phyloP scores from a whole-genome alignment of 371 early-diverging fungal genomes.

The Mucor ambiguus region DNA sequence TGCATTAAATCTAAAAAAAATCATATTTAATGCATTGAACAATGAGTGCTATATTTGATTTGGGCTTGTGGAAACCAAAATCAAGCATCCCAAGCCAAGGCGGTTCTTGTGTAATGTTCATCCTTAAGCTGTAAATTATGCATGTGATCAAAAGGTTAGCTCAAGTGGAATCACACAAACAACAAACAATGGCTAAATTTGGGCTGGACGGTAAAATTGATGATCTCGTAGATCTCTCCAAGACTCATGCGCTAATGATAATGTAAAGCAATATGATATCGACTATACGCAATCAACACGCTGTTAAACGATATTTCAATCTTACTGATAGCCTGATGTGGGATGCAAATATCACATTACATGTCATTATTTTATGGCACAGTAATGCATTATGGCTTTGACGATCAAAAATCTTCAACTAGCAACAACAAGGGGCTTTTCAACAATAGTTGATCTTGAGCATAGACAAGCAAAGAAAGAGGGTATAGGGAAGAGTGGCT shows the following conservation, averaged over 20 bases:
- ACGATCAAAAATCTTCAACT: background rate
- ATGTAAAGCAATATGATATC: background rate
- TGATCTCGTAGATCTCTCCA: background rate
- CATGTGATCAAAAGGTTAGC: background rate
- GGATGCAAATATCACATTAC: background rate
- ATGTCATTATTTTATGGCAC: background rate
- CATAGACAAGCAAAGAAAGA: background rate
- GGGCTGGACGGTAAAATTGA: background rate
- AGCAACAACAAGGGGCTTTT: background rate
- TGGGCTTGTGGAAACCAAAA: background rate
- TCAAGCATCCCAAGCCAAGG: background rate
- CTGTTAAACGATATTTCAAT: background rate
- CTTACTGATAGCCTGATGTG: too few species aligned
- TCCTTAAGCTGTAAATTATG: background rate
- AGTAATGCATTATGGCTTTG: background rate
- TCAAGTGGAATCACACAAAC: background rate
- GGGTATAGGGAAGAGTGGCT: background rate
- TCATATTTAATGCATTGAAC: background rate
- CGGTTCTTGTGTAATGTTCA: background rate
- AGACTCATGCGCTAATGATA: background rate
- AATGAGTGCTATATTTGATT: background rate
- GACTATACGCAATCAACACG: background rate
- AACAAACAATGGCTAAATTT: background rate
- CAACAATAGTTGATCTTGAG: background rate
- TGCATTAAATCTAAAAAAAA: too few species aligned